These are phyloP conservation scores for Diospyros lotus DNA, from an alignment of 148 eudicot species.

Conservation along the genomic window DNA sequence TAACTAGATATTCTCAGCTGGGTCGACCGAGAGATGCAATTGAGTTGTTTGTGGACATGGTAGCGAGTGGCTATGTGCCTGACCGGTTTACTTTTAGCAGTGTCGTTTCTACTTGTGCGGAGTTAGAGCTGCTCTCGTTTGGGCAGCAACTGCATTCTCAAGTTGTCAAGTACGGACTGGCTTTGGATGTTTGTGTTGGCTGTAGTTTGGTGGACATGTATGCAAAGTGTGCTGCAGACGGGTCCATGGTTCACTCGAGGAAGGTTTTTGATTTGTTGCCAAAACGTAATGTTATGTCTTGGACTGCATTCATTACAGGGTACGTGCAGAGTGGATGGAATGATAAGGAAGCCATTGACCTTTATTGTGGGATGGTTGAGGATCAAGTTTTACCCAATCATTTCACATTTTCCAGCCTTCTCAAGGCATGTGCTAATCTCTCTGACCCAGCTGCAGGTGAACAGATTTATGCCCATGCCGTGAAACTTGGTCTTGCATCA, in stretches of 20 bases:
- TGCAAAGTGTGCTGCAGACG: constrained; percentile 32
- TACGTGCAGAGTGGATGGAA: constrained; percentile 30
- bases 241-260: constrained; percentile 21
- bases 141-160: constrained; percentile 33
- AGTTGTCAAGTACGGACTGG: constrained; percentile 34
- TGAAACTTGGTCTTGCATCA: constrained; percentile 29
- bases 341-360: constrained; percentile 27
- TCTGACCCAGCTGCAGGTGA: constrained; percentile 32
- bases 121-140: constrained; percentile 16
- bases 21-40: constrained; percentile 34
- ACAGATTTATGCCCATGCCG: constrained; percentile 42
- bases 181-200: constrained; percentile 42
- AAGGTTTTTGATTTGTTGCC: too few relatives aligned
- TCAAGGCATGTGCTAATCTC: constrained; percentile 47
- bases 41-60: constrained; percentile 45
- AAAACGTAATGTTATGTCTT: constrained; percentile 44
- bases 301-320: constrained; percentile 53
- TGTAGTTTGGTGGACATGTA: constrained; percentile 21
- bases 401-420: constrained; percentile 12
- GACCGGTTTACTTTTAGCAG: constrained; percentile 46
- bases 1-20: constrained; percentile 40
- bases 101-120: constrained; percentile 9
- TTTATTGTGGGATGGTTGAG: constrained; percentile 42
- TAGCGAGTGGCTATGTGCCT: constrained; percentile 29
- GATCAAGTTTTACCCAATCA: constrained; percentile 38